These are phyloP conservation scores for Claviceps purpurea DNA, from an alignment of 2,329 filamentous ascomycete genomes.

Conservation along the genomic window DNA sequence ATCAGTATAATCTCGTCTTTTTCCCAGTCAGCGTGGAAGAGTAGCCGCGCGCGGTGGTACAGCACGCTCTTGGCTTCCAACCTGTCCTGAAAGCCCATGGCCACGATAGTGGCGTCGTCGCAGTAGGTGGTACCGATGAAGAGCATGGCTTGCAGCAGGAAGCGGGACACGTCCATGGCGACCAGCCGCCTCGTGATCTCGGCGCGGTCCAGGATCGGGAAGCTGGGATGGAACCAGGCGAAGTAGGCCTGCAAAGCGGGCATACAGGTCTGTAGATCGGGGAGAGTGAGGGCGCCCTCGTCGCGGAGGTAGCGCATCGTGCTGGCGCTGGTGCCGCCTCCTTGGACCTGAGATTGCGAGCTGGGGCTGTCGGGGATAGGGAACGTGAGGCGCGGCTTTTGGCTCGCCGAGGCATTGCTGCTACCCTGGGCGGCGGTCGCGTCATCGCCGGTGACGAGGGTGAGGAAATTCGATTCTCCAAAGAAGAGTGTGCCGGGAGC, in stretches of 20 bases:
- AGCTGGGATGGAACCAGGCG: conserved; percentile 42
- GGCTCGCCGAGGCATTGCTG: conserved; percentile 2
- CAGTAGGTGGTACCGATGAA: conserved; percentile 42
- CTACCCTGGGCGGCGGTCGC: neutral
- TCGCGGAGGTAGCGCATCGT: conserved; percentile 35
- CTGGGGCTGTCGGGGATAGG: conserved; percentile 16
- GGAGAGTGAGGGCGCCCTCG: conserved; percentile 30
- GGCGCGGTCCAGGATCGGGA: conserved; percentile 36
- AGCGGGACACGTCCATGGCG: conserved; percentile 29
- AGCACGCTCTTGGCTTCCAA: conserved; percentile 36
- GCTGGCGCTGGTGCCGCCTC: conserved; percentile 28
- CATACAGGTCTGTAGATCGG: conserved; percentile 26
- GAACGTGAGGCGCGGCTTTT: conserved; percentile 17
- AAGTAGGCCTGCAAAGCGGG: conserved; percentile 38
- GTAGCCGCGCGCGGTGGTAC: conserved; percentile 34
- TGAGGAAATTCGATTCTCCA: conserved; percentile 26
- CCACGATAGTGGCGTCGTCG: conserved; percentile 28
- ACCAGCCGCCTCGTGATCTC: conserved; percentile 26
- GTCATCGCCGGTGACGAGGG: conserved; percentile 17
- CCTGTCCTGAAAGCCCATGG: conserved; percentile 32
- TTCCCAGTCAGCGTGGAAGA: conserved; percentile 41
- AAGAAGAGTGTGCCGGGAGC: conserved; percentile 20
- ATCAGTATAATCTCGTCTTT: conserved; percentile 34
- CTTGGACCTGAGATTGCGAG: conserved; percentile 9
- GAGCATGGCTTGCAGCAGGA: conserved; percentile 39